Conservation (phyloP, 2,329 filamentous ascomycete species). For the Hysterium pulicare region DNA sequence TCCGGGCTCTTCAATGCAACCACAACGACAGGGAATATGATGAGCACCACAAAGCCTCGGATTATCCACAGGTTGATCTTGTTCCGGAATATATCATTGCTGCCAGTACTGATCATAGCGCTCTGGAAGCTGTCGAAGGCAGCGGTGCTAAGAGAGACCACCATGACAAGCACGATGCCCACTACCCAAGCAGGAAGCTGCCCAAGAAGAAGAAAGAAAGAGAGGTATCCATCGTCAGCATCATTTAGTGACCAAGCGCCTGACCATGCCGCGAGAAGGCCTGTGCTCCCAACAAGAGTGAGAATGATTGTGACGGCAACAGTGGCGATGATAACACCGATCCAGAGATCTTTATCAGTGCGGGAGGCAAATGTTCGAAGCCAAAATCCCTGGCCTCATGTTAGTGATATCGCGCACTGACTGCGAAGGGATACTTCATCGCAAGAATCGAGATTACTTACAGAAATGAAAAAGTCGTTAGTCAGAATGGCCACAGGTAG, state of each 20-base stretch:
- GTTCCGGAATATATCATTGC: constrained; percentile 83
- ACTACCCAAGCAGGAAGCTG: constrained; percentile 77
- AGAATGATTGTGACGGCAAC: constrained; percentile 65
- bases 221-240: constrained; percentile 60
- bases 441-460: constrained; percentile 6
- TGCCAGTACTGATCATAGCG: constrained; percentile 80
- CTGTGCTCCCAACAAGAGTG: constrained; percentile 68
- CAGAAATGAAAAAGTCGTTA: constrained; percentile 81
- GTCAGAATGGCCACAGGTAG: constrained; percentile 76
- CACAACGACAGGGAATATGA: constrained; percentile 72
- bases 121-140: constrained; percentile 79
- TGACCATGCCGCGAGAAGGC: constrained; percentile 75
- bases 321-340: constrained; percentile 68
- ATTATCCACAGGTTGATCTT: constrained; percentile 72
- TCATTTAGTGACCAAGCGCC: constrained; percentile 65
- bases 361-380: constrained; percentile 77
- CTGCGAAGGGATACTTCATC: background rate
- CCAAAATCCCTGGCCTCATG: constrained; percentile 60
- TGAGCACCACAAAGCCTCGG: constrained; percentile 62
- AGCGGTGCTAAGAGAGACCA: constrained; percentile 70
- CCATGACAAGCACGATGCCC: constrained; percentile 77
- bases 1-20: constrained; percentile 71
- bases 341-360: constrained; percentile 73
- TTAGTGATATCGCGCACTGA: background rate
- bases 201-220: constrained; percentile 72